These are phyloP conservation scores for Paratinospora sagittata DNA, from an alignment of 164 flowering plant genomes.

Conservation along the genomic window DNA sequence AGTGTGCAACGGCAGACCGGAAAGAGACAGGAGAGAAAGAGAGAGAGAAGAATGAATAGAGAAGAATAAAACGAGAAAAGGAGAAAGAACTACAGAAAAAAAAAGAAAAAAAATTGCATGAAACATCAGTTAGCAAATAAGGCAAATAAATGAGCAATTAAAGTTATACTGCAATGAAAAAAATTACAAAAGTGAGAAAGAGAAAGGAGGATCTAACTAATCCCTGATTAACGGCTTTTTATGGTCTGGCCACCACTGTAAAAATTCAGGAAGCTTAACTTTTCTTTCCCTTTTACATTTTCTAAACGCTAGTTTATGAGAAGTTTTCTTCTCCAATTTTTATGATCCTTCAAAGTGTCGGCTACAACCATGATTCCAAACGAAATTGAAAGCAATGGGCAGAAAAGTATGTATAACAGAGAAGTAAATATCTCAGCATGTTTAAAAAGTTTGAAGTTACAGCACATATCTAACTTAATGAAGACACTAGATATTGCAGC, in stretches of 20 bases:
- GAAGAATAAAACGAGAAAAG: constrained; percentile 39
- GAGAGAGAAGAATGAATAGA: constrained; percentile 57
- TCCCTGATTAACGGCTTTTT: not conserved
- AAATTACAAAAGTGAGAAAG: not conserved
- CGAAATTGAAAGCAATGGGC: not conserved
- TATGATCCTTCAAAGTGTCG: not conserved
- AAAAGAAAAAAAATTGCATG: constrained; percentile 10
- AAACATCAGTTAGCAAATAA: constrained; percentile 8
- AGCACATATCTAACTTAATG: too few species aligned
- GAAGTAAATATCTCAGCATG: not conserved
- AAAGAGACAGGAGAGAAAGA: constrained; percentile 54
- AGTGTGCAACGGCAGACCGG: constrained; percentile 53
- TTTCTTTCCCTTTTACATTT: not conserved
- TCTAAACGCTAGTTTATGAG: not conserved
- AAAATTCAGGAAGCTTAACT: not conserved
- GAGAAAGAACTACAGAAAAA: constrained; percentile 22
- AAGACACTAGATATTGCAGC: too few species aligned
- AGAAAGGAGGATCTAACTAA: not conserved
- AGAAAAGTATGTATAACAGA: not conserved
- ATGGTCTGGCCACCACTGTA: not conserved
- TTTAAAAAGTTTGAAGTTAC: not conserved
- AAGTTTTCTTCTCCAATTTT: not conserved
- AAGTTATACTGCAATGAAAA: not conserved
- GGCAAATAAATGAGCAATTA: constrained; percentile 6
- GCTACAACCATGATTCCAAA: not conserved